Base-by-base conservation (phyloP, 495 filamentous ascomycete species). In the Penicillium nucicola region DNA sequence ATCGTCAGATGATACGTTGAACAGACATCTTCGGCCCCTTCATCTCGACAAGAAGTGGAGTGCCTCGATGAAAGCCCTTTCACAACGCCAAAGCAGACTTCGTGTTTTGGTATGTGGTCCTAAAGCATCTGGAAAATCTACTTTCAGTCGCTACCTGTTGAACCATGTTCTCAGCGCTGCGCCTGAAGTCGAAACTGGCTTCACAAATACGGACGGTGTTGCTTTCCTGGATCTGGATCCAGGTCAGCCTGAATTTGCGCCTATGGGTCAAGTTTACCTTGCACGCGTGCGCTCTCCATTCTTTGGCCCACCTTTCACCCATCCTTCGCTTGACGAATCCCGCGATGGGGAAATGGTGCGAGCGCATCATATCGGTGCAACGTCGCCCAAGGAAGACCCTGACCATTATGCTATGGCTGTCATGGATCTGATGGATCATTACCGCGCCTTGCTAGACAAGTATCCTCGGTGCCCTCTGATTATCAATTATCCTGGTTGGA, bases 71-170 rank as follows among this genome's bases (percentile, higher is more conserved):
- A 76, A 75, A 33, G 61, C 53, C 48, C 73, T 55, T 45, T 71
- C 53, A 51, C 75, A 46, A 19, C 64, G 66, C 32, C 63, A 67
- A 25, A 68, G 67, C 1, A 58, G 51, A 38, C 68, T 77, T 1
- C 66, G 64, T 30, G 67, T 83, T 4, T 72, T 92, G 48, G 64
- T 92, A 3, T 89, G 84, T 43, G 91, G 91, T 2, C 86, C 89
- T 1, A 92, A 95, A 50, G 84, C 81, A 1, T 87, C 89, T 12
- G 91, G 91, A 13, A 95, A 95, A 64, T 95, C 90, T 3, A 92
- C 88, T 0, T 91, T 95, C 56, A 81, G 83, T 36, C 86, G 84
- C 41, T 71, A 89, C n/a, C 72, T 95, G 15, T 65, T 78, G 11
- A 96, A 95, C 65, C 79, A 82, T 51, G 72, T 92, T n/a, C 70